Evolutionary conservation across 176 grass and related monocot species (phyloP), one percentile per base, ranked within the genome.

Genomic region (Tillandsia leiboldiana): DNA sequence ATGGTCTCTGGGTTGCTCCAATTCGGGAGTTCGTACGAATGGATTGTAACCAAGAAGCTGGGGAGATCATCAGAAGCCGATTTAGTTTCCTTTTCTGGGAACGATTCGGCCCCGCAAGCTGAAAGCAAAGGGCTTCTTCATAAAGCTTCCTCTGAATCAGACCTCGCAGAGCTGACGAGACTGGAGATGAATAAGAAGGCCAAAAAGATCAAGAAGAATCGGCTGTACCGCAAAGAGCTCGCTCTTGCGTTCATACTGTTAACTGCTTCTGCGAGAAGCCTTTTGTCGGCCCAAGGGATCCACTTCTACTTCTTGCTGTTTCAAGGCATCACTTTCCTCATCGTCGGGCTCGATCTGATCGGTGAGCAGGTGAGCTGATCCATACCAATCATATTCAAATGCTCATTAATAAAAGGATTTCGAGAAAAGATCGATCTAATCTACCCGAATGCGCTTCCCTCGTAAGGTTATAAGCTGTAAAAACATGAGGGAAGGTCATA

Each of bases 291-390:
- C 10, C 78, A 81, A 75, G 78, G 78, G 24, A 72, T 81, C 69
- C 78, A 81, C 69, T 81, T 81, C 52, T 81, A 81, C 58, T 81
- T 81, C 29, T 64, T 81, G 49, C 63, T 81, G 27, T 81, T 81
- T 28, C 78, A 81, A 74, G 78, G 78, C 7, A 8, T 81, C 49
- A 69, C 78, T 69, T 81, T 81, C 68, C 78, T 81, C 59, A 20
- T 81, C 13, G 78, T 81, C 51, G 78, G 78, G 72, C 61, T 81
- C 64, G 78, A 81, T 81, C 71, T 81, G 12, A 81, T 75, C 51
- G 78, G 78, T 9, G 78, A 81, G 42, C 78, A 81, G 62, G 64
- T 75, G 33, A 65, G 63, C 53, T 80, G 26, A 73, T 2, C 6
- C 14, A n/a, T 48, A 10, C 9, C n/a, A 67, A 48, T 4, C 11